Evolutionary conservation across 1,284 basidiomycete species (phyloP).

Genomic region (Fomitopsis palustris): DNA sequence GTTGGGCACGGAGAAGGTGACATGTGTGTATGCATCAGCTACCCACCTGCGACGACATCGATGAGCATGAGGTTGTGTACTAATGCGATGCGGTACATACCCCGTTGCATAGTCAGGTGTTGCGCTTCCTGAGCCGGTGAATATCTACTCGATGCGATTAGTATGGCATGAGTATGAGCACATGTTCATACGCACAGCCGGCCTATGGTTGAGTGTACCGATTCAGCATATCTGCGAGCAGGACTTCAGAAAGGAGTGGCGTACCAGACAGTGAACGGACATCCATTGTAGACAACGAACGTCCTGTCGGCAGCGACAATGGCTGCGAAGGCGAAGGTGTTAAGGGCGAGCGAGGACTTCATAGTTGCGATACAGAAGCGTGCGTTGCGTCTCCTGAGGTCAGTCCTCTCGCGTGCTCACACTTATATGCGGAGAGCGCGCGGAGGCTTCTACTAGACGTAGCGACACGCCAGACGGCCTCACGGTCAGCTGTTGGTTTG

Average conservation of each 20-base stretch:
- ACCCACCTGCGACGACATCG: slow-evolving; percentile 24
- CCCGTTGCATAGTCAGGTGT: slow-evolving; percentile 28
- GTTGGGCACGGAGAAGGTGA: slow-evolving; percentile 33
- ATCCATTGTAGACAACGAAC: slow-evolving; percentile 29
- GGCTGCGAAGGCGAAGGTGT: slow-evolving; percentile 8
- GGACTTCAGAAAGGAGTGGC: slow-evolving; percentile 2
- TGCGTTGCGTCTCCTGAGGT: background rate
- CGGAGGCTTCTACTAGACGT: background rate
- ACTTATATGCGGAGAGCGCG: background rate
- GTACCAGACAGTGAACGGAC: slow-evolving; percentile 30
- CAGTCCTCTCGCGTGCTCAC: background rate
- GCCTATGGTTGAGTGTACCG: slow-evolving; percentile 17
- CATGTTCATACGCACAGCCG: slow-evolving; percentile 22
- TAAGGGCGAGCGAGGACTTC: slow-evolving; percentile 9
- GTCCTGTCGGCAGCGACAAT: slow-evolving; percentile 10
- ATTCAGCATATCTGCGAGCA: background rate
- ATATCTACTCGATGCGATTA: slow-evolving; percentile 17
- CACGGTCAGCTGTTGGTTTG: background rate
- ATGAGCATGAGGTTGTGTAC: background rate
- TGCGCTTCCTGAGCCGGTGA: slow-evolving; percentile 28
- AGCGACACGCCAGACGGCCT: background rate
- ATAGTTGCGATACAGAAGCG: background rate
- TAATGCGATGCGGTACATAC: slow-evolving; percentile 10
- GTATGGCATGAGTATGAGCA: background rate
- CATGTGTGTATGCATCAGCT: slow-evolving; percentile 25